Evolutionary conservation across 2,329 filamentous ascomycete genomes (phyloP), one percentile per base, ranked within the genome.

Genomic region (Nemania sp.): DNA sequence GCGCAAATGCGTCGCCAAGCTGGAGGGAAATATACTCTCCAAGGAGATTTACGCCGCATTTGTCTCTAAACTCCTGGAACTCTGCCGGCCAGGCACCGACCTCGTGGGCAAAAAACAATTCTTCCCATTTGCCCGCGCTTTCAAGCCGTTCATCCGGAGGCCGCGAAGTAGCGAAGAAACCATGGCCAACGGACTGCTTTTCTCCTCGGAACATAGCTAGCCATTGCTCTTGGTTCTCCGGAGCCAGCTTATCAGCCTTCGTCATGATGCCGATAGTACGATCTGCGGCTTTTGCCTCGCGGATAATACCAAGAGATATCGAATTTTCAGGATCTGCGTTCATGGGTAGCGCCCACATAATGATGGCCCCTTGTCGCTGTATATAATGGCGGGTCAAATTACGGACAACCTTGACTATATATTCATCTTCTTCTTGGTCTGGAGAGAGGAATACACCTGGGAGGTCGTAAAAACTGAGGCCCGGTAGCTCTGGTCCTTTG

Each of bases 391-490:
- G 85, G 0, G 93, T 89, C 0, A 97, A 77, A 20, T 92, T 91
- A 58, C 89, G 85, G 0, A 97, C 91, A 0, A 96, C 88, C 0
- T 85, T 82, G 13, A 94, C 90, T 0, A 95, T 82, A 64, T 92
- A 92, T 10, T 87, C 83, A 18, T 94, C 89, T 2, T 87, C 83
- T 7, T 86, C 86, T 7, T 89, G 84, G 1, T 89, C 87, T 0
- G 90, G 86, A 7, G 90, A 90, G 22, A 89, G 88, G 69, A 97
- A 95, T 0, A 97, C 89, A 0, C 94, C 94, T 0, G 94, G 94
- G 0, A 97, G 84, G 68, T 97, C 94, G 68, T 93, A 95, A 73
- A 97, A 97, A 0, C 91, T 93, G 0, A 97, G 77, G 5, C 93
- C 89, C 0, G 93, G 90, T 0, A 95, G 84, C 0, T 84, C 85